Evolutionary conservation across 345 rosid species (phyloP), one percentile per base, ranked within the genome.

Genomic region (Gossypium arboreum): DNA sequence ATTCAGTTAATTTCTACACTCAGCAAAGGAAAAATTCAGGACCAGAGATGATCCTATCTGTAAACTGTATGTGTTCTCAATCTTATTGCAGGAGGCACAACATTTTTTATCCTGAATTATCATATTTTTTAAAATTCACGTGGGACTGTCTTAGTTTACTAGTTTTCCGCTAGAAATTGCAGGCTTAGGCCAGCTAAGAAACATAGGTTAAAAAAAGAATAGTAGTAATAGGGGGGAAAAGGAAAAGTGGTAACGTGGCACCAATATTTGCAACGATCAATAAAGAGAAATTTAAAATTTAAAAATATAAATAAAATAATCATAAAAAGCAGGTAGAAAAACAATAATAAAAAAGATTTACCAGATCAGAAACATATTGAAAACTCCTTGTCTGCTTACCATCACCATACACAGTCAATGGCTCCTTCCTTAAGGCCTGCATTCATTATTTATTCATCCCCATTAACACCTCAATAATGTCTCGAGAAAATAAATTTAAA

Each of bases 321-420:
- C 48, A 41, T 9, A 64, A 64, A 16, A 12, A 66, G 12, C 20
- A 44, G 8, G 20, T 22, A 20, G 45, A 45, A 11, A 44, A 11
- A 5, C 39, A 34, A 34, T 34, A 4, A 34, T 34, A 68, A 48
- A 3, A 15, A 68, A 45, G 9, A 34, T 9, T 57, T 57, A 57
- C 99, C 98, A 95, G 77, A 83, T 95, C 98, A 79, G 98, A 94
- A 79, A 94, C 98, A 81, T 79, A 94, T 82, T 92, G 97, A 86
- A 94, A 94, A 78, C 98, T 94, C 88, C 98, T 91, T 8, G 98
- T 94, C 84, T 94, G 98, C 85, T 94, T 94, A 73, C 98, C 98
- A 77, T 94, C 97, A 34, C 98, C 98, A 85, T 94, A 94, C 12
- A 94, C 98, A 44, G 98, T 89, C 97, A 94, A 62, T 3, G 98